These are phyloP conservation scores for Aureobasidium lini DNA, from an alignment of 2,329 filamentous ascomycete genomes.

Conservation along the genomic window DNA sequence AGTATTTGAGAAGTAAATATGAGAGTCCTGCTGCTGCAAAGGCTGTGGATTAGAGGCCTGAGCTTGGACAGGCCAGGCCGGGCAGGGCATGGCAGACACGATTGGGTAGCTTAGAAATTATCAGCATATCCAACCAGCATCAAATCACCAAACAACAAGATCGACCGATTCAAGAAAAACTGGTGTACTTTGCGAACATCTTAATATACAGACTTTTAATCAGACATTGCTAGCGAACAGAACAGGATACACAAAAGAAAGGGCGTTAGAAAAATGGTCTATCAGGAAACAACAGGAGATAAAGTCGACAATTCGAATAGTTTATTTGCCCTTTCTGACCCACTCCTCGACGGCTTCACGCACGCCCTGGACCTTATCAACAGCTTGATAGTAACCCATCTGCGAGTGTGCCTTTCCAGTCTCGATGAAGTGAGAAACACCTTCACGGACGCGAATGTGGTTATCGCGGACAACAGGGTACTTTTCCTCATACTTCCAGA, in stretches of 20 bases:
- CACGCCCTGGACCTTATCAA: constrained; percentile 70
- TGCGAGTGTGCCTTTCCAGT: constrained; percentile 69
- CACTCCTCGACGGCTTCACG: constrained; percentile 76
- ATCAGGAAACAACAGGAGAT: background rate
- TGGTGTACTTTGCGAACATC: background rate
- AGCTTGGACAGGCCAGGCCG: background rate
- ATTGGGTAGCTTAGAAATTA: background rate
- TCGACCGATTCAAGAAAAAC: background rate
- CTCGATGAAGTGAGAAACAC: constrained; percentile 60
- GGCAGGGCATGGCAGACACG: background rate
- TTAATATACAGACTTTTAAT: constrained; percentile 11
- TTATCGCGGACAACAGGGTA: constrained; percentile 76
- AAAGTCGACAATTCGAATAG: background rate
- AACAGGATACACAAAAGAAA: background rate
- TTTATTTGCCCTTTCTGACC: constrained; percentile 67
- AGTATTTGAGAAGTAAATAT: constrained; percentile 28
- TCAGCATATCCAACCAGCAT: background rate
- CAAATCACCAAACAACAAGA: too few relatives aligned
- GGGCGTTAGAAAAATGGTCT: background rate
- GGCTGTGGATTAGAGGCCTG: background rate
- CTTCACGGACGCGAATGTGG: constrained; percentile 64
- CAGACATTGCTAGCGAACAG: background rate
- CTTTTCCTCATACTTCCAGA: constrained; percentile 88
- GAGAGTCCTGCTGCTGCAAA: constrained; percentile 14
- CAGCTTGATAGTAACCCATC: constrained; percentile 63